Percentiles rank a stretch among this genome's conserved stretches.
Evolutionary conservation across 1,284 basidiomycete genomes (phyloP).

Genomic region (Ganoderma boninense): DNA sequence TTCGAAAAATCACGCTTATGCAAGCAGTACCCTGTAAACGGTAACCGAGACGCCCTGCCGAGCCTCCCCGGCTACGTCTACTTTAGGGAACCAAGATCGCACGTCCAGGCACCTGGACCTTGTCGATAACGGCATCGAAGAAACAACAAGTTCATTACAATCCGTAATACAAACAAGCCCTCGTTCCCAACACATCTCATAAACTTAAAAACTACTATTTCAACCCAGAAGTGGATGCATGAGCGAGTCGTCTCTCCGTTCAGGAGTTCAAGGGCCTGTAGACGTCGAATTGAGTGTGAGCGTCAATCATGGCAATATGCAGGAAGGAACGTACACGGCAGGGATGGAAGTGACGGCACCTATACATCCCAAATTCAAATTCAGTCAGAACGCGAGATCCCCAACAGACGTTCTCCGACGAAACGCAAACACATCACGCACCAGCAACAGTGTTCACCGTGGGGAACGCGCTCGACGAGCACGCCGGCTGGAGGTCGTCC

Average conservation of each 20-base stretch:
- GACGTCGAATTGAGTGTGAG: neutral
- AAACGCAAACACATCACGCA: neutral
- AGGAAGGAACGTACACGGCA: slow-evolving; percentile 12
- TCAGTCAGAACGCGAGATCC: neutral
- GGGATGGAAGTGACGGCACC: slow-evolving; percentile 25
- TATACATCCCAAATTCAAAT: neutral
- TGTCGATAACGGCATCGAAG: neutral
- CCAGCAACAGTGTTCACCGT: slow-evolving; percentile 22
- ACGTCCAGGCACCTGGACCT: neutral
- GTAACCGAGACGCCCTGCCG: slow-evolving; percentile 1
- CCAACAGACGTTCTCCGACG: neutral
- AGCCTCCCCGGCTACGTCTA: neutral
- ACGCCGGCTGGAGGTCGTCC: slow-evolving; percentile 28
- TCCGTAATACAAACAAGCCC: neutral
- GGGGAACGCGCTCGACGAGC: slow-evolving; percentile 28
- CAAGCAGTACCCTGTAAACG: neutral
- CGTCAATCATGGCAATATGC: neutral
- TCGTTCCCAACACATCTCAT: neutral
- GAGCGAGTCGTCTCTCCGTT: neutral
- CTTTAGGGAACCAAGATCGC: neutral
- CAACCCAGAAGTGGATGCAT: neutral
- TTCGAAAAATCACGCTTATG: neutral
- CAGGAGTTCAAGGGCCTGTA: neutral
- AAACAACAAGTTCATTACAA: neutral
- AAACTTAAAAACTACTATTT: neutral